These are phyloP conservation scores for Croton setiger DNA, from an alignment of 441 rosid genomes.

Conservation along the genomic window DNA sequence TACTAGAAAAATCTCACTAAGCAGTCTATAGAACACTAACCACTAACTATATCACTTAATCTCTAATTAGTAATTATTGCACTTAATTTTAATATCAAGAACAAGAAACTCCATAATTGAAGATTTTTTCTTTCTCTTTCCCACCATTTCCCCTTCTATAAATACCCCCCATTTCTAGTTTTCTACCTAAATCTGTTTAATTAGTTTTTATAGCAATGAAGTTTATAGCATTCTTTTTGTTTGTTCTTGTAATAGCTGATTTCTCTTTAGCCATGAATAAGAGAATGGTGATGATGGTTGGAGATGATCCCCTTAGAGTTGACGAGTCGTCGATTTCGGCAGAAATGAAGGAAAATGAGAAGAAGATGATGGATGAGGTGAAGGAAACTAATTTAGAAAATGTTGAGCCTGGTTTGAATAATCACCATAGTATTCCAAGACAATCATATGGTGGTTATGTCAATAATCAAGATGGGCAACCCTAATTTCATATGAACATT, in stretches of 20 bases:
- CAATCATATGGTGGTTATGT: constrained; percentile 26
- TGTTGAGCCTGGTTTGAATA: constrained; percentile 29
- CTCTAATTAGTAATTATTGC: neutral
- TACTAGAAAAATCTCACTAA: too few species aligned
- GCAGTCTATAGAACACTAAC: too few species aligned
- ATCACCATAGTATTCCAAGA: constrained; percentile 42
- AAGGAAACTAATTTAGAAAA: constrained; percentile 14
- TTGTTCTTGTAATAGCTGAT: constrained; percentile 3
- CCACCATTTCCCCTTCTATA: constrained; percentile 7
- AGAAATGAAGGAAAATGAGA: neutral
- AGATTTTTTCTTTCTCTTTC: constrained; percentile 14
- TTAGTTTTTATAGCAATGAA: neutral
- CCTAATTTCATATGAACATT: neutral
- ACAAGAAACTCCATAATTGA: constrained; percentile 11
- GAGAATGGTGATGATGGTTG: constrained; percentile 11
- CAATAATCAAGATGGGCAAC: constrained; percentile 16
- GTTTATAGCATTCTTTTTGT: neutral
- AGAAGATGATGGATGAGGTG: neutral
- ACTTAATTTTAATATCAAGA: neutral
- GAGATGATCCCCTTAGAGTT: neutral
- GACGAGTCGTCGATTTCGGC: neutral
- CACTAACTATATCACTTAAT: neutral
- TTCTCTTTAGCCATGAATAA: constrained; percentile 13
- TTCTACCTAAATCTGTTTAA: neutral
- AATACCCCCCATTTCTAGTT: neutral